Evolutionary conservation across 176 grass and related monocot genomes (phyloP).

Genomic region (Oryza longistaminata): DNA sequence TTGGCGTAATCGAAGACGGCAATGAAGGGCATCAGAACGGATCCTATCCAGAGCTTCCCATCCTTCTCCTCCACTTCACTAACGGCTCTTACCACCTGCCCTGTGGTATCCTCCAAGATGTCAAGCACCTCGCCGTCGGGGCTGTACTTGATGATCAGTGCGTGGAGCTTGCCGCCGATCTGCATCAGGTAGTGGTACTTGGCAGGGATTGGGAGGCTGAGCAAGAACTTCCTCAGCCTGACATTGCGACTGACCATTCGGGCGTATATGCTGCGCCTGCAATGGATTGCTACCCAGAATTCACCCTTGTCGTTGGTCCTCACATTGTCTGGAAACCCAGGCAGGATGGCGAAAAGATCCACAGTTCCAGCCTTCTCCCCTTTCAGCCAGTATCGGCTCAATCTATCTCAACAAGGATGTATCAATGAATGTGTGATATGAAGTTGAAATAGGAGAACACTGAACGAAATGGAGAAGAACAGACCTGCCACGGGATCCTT

Average conservation of each 20-base stretch:
- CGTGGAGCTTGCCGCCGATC: constrained; percentile 74
- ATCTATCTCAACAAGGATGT: constrained; percentile 38
- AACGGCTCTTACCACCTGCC: constrained; percentile 78
- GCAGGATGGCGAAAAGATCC: constrained; percentile 70
- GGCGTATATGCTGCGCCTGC: constrained; percentile 52
- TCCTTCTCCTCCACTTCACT: constrained; percentile 97
- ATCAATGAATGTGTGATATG: not conserved
- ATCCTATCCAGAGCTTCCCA: constrained; percentile 93
- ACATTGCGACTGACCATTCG: constrained; percentile 46
- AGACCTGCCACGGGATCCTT: constrained; percentile 78
- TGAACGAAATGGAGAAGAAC: constrained; percentile 15
- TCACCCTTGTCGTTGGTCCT: constrained; percentile 87
- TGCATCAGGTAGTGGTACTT: constrained; percentile 82
- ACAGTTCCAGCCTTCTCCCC: constrained; percentile 81
- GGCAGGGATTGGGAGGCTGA: constrained; percentile 76
- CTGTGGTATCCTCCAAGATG: constrained; percentile 80
- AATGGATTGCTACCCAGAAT: constrained; percentile 96
- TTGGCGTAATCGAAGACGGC: constrained; percentile 64
- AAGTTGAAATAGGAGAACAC: not conserved
- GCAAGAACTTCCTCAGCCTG: constrained; percentile 67
- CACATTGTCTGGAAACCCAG: constrained; percentile 91
- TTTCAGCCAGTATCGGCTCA: constrained; percentile 91
- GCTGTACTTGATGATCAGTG: constrained; percentile 71
- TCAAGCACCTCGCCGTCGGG: constrained; percentile 61
- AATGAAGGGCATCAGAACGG: constrained; percentile 89